These are phyloP conservation scores for Trichoderma semiorbis DNA, from an alignment of 2,329 filamentous ascomycete genomes.

Conservation along the genomic window DNA sequence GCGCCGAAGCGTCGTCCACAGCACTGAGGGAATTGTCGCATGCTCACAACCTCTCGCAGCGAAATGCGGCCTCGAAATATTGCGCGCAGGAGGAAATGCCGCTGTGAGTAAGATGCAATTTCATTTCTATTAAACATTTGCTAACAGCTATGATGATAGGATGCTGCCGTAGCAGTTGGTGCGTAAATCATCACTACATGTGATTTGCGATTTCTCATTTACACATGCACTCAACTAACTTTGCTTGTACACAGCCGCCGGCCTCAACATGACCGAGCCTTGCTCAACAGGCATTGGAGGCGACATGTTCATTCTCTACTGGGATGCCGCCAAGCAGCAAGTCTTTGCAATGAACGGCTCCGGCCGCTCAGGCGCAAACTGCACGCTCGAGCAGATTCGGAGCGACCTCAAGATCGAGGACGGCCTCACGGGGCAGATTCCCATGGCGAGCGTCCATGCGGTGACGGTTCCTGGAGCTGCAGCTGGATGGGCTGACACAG, in stretches of 20 bases:
- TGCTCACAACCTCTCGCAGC: constrained; percentile 87
- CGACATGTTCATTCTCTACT: constrained; percentile 95
- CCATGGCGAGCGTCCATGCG: constrained; percentile 71
- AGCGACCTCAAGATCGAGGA: constrained; percentile 63
- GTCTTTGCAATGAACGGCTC: constrained; percentile 89
- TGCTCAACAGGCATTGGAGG: constrained; percentile 92
- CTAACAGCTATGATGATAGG: constrained; percentile 46
- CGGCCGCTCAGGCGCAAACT: constrained; percentile 71
- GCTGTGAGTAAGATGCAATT: constrained; percentile 57
- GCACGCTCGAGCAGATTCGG: constrained; percentile 66
- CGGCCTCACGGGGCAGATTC: constrained; percentile 58
- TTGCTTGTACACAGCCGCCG: constrained; percentile 62
- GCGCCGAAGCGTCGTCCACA: constrained; percentile 87
- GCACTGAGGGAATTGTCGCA: constrained; percentile 84
- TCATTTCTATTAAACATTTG: not conserved
- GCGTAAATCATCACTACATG: constrained; percentile 22
- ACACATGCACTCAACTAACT: not conserved
- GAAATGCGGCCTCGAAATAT: constrained; percentile 77
- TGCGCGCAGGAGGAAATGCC: constrained; percentile 88
- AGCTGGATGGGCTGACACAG: constrained; percentile 87
- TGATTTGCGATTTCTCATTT: not conserved
- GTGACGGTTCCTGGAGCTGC: constrained; percentile 87
- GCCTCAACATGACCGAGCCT: constrained; percentile 89
- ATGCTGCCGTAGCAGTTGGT: constrained; percentile 93
- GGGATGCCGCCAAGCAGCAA: constrained; percentile 75